Percentiles rank a stretch among this genome's conserved stretches.
Conservation (phyloP, 192 early-diverging fungal genomes). For the Rhizophlyctis rosea region DNA sequence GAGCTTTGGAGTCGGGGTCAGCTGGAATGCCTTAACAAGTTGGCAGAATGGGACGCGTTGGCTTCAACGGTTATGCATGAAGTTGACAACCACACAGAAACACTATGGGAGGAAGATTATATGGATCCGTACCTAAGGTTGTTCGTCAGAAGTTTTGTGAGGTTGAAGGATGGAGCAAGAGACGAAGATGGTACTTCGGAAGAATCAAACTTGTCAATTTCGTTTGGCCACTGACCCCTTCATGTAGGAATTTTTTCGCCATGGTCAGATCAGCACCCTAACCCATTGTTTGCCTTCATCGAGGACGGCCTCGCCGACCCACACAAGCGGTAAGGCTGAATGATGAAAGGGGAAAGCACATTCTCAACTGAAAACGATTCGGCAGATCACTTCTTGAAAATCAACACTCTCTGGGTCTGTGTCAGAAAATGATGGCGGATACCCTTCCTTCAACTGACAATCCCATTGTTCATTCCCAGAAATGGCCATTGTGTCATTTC, state of each 20-base stretch:
- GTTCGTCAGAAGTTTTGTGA: slow-evolving; percentile 53
- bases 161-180: slow-evolving; percentile 38
- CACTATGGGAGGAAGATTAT: slow-evolving; percentile 52
- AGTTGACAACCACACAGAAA: slow-evolving; percentile 43
- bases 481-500: slow-evolving; percentile 37
- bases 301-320: slow-evolving; percentile 23
- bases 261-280: slow-evolving; percentile 50
- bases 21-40: slow-evolving; percentile 58
- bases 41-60: slow-evolving; percentile 63
- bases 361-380: too few relatives aligned
- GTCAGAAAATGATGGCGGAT: too few relatives aligned
- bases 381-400: too few relatives aligned
- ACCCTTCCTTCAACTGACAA: too few relatives aligned
- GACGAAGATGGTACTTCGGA: slow-evolving; percentile 26
- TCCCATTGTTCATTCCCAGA: background rate
- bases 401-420: too few relatives aligned
- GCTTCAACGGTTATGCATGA: slow-evolving; percentile 48
- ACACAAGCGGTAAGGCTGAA: slow-evolving; percentile 31
- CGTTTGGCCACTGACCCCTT: background rate
- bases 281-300: slow-evolving; percentile 55
- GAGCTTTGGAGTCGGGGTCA: slow-evolving; percentile 40
- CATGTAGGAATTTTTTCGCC: slow-evolving; percentile 28
- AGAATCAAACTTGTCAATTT: background rate
- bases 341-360: too few relatives aligned
- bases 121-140: slow-evolving; percentile 52